Base-by-base conservation (phyloP, 2,329 filamentous ascomycete species). In the Diaporthe eres region DNA sequence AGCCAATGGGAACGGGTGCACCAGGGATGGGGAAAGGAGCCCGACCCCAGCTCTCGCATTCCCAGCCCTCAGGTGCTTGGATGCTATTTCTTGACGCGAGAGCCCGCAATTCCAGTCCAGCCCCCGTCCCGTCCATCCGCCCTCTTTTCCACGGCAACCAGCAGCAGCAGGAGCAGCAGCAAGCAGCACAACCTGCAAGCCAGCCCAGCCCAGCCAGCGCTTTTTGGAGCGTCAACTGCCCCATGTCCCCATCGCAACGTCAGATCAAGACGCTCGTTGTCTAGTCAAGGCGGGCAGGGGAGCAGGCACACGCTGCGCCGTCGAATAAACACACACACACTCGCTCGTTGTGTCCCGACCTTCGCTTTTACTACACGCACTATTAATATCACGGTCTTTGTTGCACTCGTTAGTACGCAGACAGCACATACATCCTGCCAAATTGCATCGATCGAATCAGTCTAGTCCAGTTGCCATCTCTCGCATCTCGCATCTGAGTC, bases 71-170 rank as follows among this genome's bases (percentile, higher is more conserved):
- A 51, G 42, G 60, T 63, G 71, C 61, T 57, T 51, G 65, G 47
- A 34, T 68, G 31, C n/a, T 67, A 67, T 68, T 68, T 47, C 65
- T 68, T 39, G 63, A 68, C 39, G 51, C 28, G 39, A 55, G 58
- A 57, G 68, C 63, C 73, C 73, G 55, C 72, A 74, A 42, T 42
- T 55, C 25, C 28, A 70, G 42, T 37, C 49, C 44, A 42, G 49
- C 49, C 72, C 47, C 60, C 47, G 51, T 49, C 37, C 25, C 49
- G 39, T 37, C 53, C 44, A 10, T 44, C 31, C 55, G 28, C 49
- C 65, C 37, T 70, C 71, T 76, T 76, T 76, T 60, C 60, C 75
- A 61, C 61, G 68, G 72, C 75, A 77, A 77, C 75, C 53, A 65
- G 61, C 58, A 68, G 19, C 34, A 34, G 34, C 34, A 34, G 34